Conservation (phyloP, 2,329 filamentous ascomycete species). For the Orbilia blumenaviensis region DNA sequence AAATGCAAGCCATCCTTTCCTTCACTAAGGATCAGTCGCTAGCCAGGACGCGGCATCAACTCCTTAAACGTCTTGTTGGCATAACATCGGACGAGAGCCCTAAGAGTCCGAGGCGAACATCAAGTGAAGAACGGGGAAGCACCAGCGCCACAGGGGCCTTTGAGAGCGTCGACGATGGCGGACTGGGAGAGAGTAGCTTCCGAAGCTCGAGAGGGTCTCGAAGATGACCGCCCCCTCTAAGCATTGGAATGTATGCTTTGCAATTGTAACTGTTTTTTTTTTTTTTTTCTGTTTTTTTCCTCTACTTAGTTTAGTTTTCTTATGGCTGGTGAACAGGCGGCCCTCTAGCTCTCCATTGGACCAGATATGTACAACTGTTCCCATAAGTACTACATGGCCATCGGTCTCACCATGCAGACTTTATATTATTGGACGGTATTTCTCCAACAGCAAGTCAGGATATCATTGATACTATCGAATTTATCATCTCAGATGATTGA, state of each 20-base stretch:
- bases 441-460: too few relatives aligned
- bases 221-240: too few relatives aligned
- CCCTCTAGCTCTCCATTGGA: too few relatives aligned
- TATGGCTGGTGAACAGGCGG: too few relatives aligned
- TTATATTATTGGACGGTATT: too few relatives aligned
- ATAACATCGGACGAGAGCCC: conserved; percentile 15
- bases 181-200: conserved; percentile 12
- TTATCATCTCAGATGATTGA: neutral
- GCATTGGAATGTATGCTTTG: too few relatives aligned
- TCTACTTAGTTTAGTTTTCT: too few relatives aligned
- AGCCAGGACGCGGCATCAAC: conserved; percentile 38
- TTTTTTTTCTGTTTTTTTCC: too few relatives aligned
- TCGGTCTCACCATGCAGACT: too few relatives aligned
- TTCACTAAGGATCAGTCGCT: conserved; percentile 43
- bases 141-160: conserved; percentile 1
- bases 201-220: conserved; percentile 36
- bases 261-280: too few relatives aligned
- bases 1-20: conserved; percentile 45
- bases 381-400: too few relatives aligned
- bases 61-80: conserved; percentile 41
- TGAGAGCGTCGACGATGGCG: conserved; percentile 23
- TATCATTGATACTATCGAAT: neutral
- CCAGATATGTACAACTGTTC: too few relatives aligned
- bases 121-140: conserved; percentile 12
- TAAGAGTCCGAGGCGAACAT: neutral